Evolutionary conservation across 1,139 yeast species (phyloP).

Genomic region (Hemisphaericaspora lyxosophila): DNA sequence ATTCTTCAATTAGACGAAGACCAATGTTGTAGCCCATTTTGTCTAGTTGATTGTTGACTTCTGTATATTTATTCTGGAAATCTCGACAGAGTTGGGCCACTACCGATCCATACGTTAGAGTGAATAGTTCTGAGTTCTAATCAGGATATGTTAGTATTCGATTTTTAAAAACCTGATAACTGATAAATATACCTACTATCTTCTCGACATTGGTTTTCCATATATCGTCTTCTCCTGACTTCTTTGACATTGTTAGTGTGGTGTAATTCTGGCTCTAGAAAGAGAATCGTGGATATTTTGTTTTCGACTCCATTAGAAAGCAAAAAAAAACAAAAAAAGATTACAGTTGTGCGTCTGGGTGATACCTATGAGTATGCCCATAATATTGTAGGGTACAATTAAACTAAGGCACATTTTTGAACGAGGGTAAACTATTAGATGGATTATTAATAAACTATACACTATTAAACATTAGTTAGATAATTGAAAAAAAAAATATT

Average conservation of each 20-base stretch:
- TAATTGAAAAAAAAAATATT: not conserved
- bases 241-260: conserved; percentile 16
- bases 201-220: conserved; percentile 91
- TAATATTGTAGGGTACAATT: too few species aligned
- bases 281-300: too few species aligned
- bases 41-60: conserved; percentile 81
- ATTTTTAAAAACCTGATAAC: not conserved
- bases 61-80: conserved; percentile 67
- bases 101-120: conserved; percentile 89
- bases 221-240: conserved; percentile 68
- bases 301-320: too few species aligned
- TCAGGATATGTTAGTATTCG: conserved; percentile 13
- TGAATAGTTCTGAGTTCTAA: conserved; percentile 85
- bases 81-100: conserved; percentile 93
- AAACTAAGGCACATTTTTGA: not conserved
- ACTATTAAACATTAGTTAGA: not conserved
- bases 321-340: too few species aligned
- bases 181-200: conserved; percentile 59
- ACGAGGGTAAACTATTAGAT: not conserved
- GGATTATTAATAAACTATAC: not conserved
- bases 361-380: too few species aligned
- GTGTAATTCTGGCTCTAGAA: too few species aligned
- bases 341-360: too few species aligned
- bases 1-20: conserved; percentile 85
- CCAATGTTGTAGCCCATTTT: conserved; percentile 97